These are phyloP conservation scores for Microsporum ferrugineum DNA, from an alignment of 2,329 filamentous ascomycete genomes.

Conservation along the genomic window DNA sequence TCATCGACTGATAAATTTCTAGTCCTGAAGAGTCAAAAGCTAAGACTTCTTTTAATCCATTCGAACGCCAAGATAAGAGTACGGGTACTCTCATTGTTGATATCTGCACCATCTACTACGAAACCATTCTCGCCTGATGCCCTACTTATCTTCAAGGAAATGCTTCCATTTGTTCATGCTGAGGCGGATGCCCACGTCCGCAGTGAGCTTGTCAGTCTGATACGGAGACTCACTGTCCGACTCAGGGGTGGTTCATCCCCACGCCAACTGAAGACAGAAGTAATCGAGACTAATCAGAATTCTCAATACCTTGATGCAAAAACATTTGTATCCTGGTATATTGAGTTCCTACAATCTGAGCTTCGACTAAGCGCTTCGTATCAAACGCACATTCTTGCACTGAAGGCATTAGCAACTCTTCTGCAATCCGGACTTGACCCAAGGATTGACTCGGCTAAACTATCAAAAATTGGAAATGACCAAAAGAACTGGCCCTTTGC, in stretches of 20 bases:
- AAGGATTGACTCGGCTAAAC: slow-evolving; percentile 26
- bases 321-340: slow-evolving; percentile 61
- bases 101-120: slow-evolving; percentile 63
- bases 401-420: slow-evolving; percentile 60
- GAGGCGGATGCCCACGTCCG: slow-evolving; percentile 80
- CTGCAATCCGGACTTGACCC: slow-evolving; percentile 57
- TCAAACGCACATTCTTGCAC: slow-evolving; percentile 70
- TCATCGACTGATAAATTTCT: slow-evolving; percentile 14
- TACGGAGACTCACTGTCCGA: slow-evolving; percentile 65
- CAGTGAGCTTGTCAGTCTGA: slow-evolving; percentile 64
- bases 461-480: slow-evolving; percentile 40
- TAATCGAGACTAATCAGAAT: not conserved
- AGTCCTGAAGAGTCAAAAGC: slow-evolving; percentile 26
- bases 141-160: slow-evolving; percentile 51
- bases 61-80: slow-evolving; percentile 57
- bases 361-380: slow-evolving; percentile 75
- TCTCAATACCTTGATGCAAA: slow-evolving; percentile 4
- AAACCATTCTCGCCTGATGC: slow-evolving; percentile 55
- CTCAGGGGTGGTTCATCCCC: slow-evolving; percentile 48
- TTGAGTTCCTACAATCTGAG: slow-evolving; percentile 60
- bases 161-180: slow-evolving; percentile 62
- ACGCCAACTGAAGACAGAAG: not conserved
- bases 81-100: slow-evolving; percentile 68
- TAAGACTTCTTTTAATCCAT: slow-evolving; percentile 32
- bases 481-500: slow-evolving; percentile 41